Conservation (phyloP, 2,329 filamentous ascomycete species). For the Colletotrichum higginsianum region DNA sequence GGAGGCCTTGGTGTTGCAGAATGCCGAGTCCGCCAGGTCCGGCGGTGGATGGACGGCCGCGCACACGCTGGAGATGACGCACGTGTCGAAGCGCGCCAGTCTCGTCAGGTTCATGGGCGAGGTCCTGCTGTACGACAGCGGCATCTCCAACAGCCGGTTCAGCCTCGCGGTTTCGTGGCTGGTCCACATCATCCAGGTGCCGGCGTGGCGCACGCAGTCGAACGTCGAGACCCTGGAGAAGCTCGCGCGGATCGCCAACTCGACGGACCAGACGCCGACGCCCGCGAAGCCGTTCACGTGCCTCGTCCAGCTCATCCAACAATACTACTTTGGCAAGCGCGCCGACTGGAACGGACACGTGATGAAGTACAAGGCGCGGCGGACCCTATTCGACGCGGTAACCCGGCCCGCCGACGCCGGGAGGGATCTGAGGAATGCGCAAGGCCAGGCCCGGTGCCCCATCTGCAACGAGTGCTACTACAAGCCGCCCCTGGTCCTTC, state of each 20-base stretch:
- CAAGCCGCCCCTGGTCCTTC: not conserved
- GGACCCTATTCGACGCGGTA: slow-evolving; percentile 15
- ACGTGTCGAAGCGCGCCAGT: slow-evolving; percentile 3
- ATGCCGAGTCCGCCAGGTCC: slow-evolving; percentile 1
- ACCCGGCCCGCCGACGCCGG: not conserved
- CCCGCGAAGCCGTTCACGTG: not conserved
- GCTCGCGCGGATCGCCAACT: slow-evolving; percentile 8
- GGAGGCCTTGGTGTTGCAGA: not conserved
- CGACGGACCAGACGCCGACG: not conserved
- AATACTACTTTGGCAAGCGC: slow-evolving; percentile 26
- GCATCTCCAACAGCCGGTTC: slow-evolving; percentile 28
- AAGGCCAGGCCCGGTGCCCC: not conserved
- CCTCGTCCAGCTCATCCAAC: not conserved
- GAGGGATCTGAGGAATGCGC: not conserved
- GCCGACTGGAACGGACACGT: slow-evolving; percentile 21
- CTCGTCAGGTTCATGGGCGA: slow-evolving; percentile 33
- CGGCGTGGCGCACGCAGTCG: slow-evolving; percentile 19
- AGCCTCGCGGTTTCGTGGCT: slow-evolving; percentile 15
- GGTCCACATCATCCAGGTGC: slow-evolving; percentile 14
- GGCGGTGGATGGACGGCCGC: slow-evolving; percentile 18
- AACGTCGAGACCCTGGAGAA: slow-evolving; percentile 6
- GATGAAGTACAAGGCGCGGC: slow-evolving; percentile 23
- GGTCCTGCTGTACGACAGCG: slow-evolving; percentile 30
- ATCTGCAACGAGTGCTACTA: slow-evolving; percentile 25
- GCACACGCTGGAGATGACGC: slow-evolving; percentile 13